Conservation (phyloP, 2,329 filamentous ascomycete species). For the Aspergillaceae sp. region DNA sequence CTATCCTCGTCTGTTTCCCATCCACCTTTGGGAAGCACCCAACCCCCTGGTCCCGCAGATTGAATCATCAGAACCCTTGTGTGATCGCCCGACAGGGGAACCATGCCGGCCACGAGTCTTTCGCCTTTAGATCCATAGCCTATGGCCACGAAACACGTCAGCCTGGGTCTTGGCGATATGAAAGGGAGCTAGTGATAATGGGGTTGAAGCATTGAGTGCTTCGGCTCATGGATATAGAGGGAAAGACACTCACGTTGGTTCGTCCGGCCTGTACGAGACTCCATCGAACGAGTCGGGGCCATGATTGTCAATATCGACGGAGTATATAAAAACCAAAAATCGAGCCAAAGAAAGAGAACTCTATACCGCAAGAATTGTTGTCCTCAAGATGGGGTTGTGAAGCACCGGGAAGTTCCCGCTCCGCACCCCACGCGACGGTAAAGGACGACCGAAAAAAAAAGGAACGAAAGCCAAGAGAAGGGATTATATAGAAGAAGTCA, state of each 20-base stretch:
- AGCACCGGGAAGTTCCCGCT: slow-evolving; percentile 4
- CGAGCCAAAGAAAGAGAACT: too few species aligned
- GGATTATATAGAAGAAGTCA: slow-evolving; percentile 5
- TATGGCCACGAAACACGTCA: slow-evolving; percentile 32
- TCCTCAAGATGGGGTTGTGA: background rate
- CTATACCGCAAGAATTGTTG: slow-evolving; percentile 1
- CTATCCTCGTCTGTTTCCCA: slow-evolving; percentile 94
- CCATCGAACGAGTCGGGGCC: slow-evolving; percentile 38
- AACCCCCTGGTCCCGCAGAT: slow-evolving; percentile 80
- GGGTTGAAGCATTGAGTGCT: slow-evolving; percentile 7
- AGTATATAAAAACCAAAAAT: too few species aligned
- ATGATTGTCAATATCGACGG: slow-evolving; percentile 16
- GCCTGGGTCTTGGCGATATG: slow-evolving; percentile 5
- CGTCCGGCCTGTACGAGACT: slow-evolving; percentile 39
- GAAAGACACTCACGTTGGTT: slow-evolving; percentile 40
- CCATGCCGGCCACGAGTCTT: slow-evolving; percentile 87
- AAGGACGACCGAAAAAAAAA: slow-evolving; percentile 9
- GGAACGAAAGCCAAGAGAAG: slow-evolving; percentile 4
- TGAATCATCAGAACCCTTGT: slow-evolving; percentile 87
- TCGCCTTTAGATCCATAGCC: slow-evolving; percentile 90
- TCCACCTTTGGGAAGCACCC: slow-evolving; percentile 95
- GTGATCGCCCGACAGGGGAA: slow-evolving; percentile 79
- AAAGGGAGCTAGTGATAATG: too few species aligned
- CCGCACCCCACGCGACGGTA: slow-evolving; percentile 9
- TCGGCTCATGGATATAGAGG: background rate